Conservation (phyloP, 176 grass and related monocot species). For the Poa pratensis region DNA sequence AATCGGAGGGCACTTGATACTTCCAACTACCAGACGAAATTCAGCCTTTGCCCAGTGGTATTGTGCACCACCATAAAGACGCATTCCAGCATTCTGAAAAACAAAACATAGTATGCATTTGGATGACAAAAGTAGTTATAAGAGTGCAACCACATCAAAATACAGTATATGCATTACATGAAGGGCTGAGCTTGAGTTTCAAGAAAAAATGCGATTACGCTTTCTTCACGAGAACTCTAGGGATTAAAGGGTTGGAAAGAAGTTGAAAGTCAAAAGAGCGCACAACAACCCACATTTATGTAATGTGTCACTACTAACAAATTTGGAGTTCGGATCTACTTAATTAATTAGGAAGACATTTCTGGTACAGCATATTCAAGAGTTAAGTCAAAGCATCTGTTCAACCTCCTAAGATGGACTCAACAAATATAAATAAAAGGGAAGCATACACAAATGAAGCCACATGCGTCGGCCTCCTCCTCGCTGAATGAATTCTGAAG, state of each 20-base stretch:
- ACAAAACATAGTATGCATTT: constrained; percentile 22
- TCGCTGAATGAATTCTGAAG: not conserved
- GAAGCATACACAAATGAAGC: not conserved
- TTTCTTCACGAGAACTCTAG: not conserved
- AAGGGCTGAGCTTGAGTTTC: constrained; percentile 5
- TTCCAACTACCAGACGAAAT: constrained; percentile 87
- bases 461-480: constrained; percentile 7
- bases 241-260: not conserved
- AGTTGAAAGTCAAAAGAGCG: constrained; percentile 19
- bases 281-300: not conserved
- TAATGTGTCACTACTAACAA: not conserved
- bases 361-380: not conserved
- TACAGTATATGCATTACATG: not conserved
- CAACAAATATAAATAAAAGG: not conserved
- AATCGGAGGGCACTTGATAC: constrained; percentile 86
- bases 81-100: constrained; percentile 89
- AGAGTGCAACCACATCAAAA: not conserved
- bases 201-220: constrained; percentile 7
- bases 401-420: constrained; percentile 11
- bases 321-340: not conserved
- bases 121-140: not conserved
- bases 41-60: constrained; percentile 97
- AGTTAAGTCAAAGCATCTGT: not conserved
- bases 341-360: not conserved
- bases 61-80: constrained; percentile 95